Evolutionary conservation across 441 rosid species (phyloP).

Genomic region (Gossypium laxum): DNA sequence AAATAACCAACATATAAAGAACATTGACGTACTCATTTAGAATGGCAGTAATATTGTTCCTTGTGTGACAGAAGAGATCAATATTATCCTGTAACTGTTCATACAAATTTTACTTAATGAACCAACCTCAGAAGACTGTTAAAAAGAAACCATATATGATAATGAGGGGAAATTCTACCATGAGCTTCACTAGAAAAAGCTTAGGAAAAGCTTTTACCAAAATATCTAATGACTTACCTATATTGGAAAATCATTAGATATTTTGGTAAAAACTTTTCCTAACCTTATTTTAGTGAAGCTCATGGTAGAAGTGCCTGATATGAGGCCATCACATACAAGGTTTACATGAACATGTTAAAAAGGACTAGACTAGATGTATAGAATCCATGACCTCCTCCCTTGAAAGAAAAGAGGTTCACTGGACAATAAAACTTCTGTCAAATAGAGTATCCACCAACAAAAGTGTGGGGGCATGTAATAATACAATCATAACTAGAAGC

Average conservation of each 20-base stretch:
- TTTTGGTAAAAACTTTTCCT: too few species aligned
- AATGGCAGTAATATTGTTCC: conserved; percentile 68
- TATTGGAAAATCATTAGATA: too few species aligned
- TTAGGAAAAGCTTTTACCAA: too few species aligned
- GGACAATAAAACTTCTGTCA: background rate
- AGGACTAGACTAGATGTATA: background rate
- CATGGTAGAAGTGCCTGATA: too few species aligned
- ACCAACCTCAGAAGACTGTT: conserved; percentile 10
- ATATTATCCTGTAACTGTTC: conserved; percentile 85
- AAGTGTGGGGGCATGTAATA: background rate
- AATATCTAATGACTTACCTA: too few species aligned
- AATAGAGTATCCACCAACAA: background rate
- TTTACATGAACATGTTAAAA: background rate
- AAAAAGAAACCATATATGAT: background rate
- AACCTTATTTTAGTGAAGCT: too few species aligned
- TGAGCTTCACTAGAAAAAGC: too few species aligned
- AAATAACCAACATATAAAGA: conserved; percentile 15
- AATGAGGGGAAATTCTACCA: too few species aligned
- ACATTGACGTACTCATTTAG: conserved; percentile 65
- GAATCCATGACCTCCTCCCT: background rate
- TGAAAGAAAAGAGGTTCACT: background rate
- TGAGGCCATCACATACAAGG: background rate
- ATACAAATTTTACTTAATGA: conserved; percentile 23
- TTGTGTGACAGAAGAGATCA: conserved; percentile 53
- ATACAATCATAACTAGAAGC: background rate